These are phyloP conservation scores for Penicillium corylophilum DNA, from an alignment of 2,329 filamentous ascomycete species.

Conservation along the genomic window DNA sequence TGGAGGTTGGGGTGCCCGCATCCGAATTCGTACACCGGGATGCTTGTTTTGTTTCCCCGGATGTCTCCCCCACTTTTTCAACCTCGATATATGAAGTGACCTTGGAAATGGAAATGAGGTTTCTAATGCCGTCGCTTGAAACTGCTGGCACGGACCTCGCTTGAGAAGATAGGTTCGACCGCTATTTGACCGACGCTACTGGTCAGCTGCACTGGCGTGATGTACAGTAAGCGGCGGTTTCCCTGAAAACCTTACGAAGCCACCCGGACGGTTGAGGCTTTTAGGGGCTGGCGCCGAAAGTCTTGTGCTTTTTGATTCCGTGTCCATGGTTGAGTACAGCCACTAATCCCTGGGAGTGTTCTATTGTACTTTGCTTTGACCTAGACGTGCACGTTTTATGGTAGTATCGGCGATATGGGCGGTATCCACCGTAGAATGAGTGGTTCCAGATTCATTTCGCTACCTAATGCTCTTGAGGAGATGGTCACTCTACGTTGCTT, in stretches of 20 bases:
- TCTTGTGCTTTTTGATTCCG: not conserved
- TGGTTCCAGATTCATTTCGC: not conserved
- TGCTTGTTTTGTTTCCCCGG: slow-evolving; percentile 13
- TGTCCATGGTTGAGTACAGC: too few relatives aligned
- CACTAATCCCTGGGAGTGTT: too few relatives aligned
- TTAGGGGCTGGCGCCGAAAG: not conserved
- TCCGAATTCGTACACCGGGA: slow-evolving; percentile 10
- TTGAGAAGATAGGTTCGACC: not conserved
- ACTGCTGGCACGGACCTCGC: not conserved
- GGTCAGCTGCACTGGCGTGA: not conserved
- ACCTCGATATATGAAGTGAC: not conserved
- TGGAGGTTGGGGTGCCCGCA: slow-evolving; percentile 2
- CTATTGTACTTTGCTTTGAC: not conserved
- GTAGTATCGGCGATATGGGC: not conserved
- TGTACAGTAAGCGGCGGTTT: not conserved
- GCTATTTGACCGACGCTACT: slow-evolving; percentile 2
- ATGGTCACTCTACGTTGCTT: not conserved
- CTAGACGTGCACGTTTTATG: not conserved
- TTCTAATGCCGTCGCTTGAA: not conserved
- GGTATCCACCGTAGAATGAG: not conserved
- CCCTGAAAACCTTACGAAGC: not conserved
- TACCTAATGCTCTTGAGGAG: not conserved
- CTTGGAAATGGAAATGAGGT: not conserved
- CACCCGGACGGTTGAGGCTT: slow-evolving; percentile 4
- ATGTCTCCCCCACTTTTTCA: slow-evolving; percentile 2